Conservation (phyloP, 768 basidiomycete species). For the Chlorophyllum brunneum region DNA sequence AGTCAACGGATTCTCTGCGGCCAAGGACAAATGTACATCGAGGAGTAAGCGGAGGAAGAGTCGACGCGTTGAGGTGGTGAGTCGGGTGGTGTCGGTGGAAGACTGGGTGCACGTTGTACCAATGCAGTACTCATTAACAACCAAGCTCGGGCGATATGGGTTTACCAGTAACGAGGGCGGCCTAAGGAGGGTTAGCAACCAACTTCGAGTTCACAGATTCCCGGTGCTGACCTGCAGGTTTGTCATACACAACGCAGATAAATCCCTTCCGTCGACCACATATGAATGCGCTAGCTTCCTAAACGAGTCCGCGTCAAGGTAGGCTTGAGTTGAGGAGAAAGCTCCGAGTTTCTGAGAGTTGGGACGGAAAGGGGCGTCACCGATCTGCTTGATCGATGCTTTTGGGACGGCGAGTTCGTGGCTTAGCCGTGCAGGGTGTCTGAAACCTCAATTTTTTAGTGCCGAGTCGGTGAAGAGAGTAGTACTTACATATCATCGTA, state of each 20-base stretch:
- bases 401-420: constrained; percentile 28
- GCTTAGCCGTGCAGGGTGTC: constrained; percentile 33
- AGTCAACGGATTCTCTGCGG: constrained; percentile 32
- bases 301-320: constrained; percentile 47
- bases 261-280: constrained; percentile 45
- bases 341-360: constrained; percentile 56
- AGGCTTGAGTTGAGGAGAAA: constrained; percentile 31
- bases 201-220: not conserved
- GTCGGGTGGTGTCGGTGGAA: constrained; percentile 22
- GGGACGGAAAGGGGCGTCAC: constrained; percentile 51
- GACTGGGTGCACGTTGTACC: constrained; percentile 40
- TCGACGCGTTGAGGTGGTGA: constrained; percentile 16
- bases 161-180: constrained; percentile 57
- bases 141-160: constrained; percentile 65
- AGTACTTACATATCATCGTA: constrained; percentile 75
- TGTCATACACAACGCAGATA: constrained; percentile 44
- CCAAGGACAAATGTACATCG: constrained; percentile 35
- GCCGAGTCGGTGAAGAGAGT: no score
- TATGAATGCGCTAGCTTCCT: constrained; percentile 62
- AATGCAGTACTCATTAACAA: constrained; percentile 56
- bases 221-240: constrained; percentile 57
- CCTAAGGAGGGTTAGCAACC: constrained; percentile 27
- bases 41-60: constrained; percentile 45
- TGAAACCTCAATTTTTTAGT: no score
- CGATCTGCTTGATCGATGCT: constrained; percentile 49